phyloP scores from a whole-genome alignment of 345 rosid species.

The Citrus mangshanensis region DNA sequence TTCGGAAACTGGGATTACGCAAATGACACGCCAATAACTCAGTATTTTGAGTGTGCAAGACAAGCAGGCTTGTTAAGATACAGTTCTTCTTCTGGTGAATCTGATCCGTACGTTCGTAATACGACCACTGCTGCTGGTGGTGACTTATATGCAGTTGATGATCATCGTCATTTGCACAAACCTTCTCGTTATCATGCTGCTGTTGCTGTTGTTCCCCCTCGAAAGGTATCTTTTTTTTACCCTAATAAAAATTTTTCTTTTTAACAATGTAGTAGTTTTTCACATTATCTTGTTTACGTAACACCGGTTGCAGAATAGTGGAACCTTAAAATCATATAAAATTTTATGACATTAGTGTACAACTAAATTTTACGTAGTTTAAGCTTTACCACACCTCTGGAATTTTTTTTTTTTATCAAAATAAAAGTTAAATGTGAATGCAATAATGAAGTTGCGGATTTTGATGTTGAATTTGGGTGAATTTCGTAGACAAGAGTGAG shows the following conservation, averaged over 20 bases:
- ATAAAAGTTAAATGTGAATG: not conserved
- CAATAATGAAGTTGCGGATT: no score
- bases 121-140: not conserved
- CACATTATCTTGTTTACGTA: no score
- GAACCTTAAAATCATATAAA: no score
- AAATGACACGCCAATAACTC: slow-evolving; percentile 85
- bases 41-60: slow-evolving; percentile 86
- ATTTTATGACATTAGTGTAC: no score
- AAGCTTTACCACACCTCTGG: no score
- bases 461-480: not conserved
- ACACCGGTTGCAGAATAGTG: no score
- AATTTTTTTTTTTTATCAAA: no score
- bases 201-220: slow-evolving; percentile 17
- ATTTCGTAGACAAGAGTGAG: slow-evolving; percentile 32
- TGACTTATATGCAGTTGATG: slow-evolving; percentile 33
- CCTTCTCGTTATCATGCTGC: slow-evolving; percentile 13
- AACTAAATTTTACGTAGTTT: no score
- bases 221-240: slow-evolving; percentile 28
- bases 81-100: slow-evolving; percentile 68
- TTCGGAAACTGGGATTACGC: slow-evolving; percentile 93
- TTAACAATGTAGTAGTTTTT: not conserved
- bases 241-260: no score
- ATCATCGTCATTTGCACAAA: not conserved
- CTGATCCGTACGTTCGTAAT: slow-evolving; percentile 22
- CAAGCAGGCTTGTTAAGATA: slow-evolving; percentile 78